Conservation (phyloP, 768 basidiomycete genomes). For the Kwoniella pini region DNA sequence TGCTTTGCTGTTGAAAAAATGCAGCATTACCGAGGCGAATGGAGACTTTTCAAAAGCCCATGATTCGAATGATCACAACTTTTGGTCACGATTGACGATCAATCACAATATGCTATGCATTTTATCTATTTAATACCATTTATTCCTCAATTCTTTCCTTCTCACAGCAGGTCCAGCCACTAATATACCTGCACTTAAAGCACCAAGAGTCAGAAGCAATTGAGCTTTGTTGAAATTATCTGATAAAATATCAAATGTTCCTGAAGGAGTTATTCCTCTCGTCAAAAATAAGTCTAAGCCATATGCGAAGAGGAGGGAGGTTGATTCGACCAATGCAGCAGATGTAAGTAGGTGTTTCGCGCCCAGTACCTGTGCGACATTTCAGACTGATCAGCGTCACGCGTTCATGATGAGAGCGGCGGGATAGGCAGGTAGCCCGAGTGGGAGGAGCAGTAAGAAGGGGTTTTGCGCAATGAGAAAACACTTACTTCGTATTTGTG, state of each 20-base stretch:
- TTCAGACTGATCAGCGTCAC: background rate
- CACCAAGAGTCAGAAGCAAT: slow-evolving; percentile 76
- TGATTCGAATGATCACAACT: no score
- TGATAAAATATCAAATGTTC: slow-evolving; percentile 87
- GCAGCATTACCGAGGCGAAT: no score
- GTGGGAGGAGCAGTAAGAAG: background rate
- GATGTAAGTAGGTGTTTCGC: slow-evolving; percentile 71
- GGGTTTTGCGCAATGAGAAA: background rate
- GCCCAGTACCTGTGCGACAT: slow-evolving; percentile 63
- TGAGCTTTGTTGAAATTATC: slow-evolving; percentile 93
- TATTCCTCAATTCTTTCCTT: slow-evolving; percentile 43
- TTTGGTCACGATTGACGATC: no score
- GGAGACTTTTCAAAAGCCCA: no score
- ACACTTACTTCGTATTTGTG: slow-evolving; percentile 62
- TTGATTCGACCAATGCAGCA: slow-evolving; percentile 86
- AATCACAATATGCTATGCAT: background rate
- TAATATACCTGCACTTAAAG: slow-evolving; percentile 71
- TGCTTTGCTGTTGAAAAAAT: no score
- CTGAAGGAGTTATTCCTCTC: slow-evolving; percentile 73
- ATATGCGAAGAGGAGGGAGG: slow-evolving; percentile 79
- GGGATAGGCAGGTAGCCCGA: background rate
- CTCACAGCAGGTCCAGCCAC: slow-evolving; percentile 77
- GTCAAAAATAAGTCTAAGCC: slow-evolving; percentile 90
- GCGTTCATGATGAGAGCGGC: background rate
- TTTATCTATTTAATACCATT: slow-evolving; percentile 45